phyloP scores from a whole-genome alignment of 345 rosid species.

The Dipteronia dyeriana region DNA sequence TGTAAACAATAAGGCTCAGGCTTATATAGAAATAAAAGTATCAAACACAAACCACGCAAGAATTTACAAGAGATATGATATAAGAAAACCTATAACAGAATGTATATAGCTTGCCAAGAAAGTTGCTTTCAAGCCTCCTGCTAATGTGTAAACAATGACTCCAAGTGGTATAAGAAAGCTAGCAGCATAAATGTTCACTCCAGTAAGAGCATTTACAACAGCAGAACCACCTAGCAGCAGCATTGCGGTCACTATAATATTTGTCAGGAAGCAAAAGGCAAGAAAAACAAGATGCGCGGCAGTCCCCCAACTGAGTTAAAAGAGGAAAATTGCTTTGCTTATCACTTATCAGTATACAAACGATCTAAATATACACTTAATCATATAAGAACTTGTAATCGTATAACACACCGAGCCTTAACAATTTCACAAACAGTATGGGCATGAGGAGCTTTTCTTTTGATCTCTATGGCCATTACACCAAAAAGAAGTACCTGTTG shows the following conservation, averaged over 20 bases:
- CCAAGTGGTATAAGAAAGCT: constrained; percentile 97
- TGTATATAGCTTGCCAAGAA: constrained; percentile 95
- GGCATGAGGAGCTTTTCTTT: constrained; percentile 92
- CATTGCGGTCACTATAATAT: constrained; percentile 86
- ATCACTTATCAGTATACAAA: neutral
- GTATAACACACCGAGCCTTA: constrained; percentile 68
- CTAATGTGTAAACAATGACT: constrained; percentile 78
- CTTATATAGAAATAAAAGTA: neutral
- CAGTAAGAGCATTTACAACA: constrained; percentile 91
- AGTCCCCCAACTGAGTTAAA: constrained; percentile 75
- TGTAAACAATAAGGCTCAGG: neutral
- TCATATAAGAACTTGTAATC: neutral
- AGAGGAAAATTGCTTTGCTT: neutral
- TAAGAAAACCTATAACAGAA: constrained; percentile 67
- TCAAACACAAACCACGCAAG: neutral
- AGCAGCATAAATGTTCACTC: constrained; percentile 83
- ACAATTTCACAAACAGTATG: constrained; percentile 95
- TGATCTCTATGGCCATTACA: constrained; percentile 93
- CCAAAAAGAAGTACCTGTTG: constrained; percentile 87
- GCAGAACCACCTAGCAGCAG: constrained; percentile 92
- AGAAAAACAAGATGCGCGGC: constrained; percentile 85
- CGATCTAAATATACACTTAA: neutral
- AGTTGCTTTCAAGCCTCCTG: constrained; percentile 95
- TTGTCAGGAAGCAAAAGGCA: constrained; percentile 77
- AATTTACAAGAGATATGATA: neutral